phyloP scores from a whole-genome alignment of 1,284 basidiomycete species.

The Pseudozyma tsukubaensis region DNA sequence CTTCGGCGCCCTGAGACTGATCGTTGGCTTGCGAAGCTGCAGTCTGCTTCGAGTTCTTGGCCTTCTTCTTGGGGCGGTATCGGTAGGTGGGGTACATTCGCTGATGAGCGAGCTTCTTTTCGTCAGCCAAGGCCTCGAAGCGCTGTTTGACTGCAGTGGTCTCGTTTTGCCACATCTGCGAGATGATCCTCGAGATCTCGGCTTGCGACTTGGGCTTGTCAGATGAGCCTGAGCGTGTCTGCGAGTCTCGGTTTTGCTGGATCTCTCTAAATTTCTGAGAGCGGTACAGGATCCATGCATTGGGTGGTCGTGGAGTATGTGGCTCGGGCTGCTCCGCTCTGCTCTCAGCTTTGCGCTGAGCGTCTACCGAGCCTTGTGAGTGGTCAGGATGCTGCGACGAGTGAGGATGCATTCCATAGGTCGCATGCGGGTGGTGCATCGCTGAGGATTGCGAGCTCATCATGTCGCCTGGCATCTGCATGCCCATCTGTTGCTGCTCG shows the following conservation, averaged over 20 bases:
- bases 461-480: slow-evolving; percentile 22
- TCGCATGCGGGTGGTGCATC: slow-evolving; percentile 3
- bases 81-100: slow-evolving; percentile 46
- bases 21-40: slow-evolving; percentile 1
- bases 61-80: slow-evolving; percentile 47
- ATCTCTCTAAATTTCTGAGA: slow-evolving; percentile 74
- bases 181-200: slow-evolving; percentile 79
- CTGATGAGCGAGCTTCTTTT: slow-evolving; percentile 74
- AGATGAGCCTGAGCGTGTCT: slow-evolving; percentile 61
- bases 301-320: slow-evolving; percentile 79
- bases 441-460: slow-evolving; percentile 6
- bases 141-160: slow-evolving; percentile 72
- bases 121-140: slow-evolving; percentile 80
- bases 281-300: slow-evolving; percentile 92
- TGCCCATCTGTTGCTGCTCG: slow-evolving; percentile 12
- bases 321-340: slow-evolving; percentile 26
- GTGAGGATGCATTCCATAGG: slow-evolving; percentile 13
- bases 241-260: slow-evolving; percentile 68
- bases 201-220: slow-evolving; percentile 75
- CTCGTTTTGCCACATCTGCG: slow-evolving; percentile 78
- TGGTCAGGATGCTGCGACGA: slow-evolving; percentile 7
- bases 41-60: slow-evolving; percentile 19
- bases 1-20: background rate
- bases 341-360: slow-evolving; percentile 5
- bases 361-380: slow-evolving; percentile 8